Percentiles rank a stretch among this genome's conserved stretches.
phyloP scores from a whole-genome alignment of 139 green algal genomes.

The Picochlorum sp. region DNA sequence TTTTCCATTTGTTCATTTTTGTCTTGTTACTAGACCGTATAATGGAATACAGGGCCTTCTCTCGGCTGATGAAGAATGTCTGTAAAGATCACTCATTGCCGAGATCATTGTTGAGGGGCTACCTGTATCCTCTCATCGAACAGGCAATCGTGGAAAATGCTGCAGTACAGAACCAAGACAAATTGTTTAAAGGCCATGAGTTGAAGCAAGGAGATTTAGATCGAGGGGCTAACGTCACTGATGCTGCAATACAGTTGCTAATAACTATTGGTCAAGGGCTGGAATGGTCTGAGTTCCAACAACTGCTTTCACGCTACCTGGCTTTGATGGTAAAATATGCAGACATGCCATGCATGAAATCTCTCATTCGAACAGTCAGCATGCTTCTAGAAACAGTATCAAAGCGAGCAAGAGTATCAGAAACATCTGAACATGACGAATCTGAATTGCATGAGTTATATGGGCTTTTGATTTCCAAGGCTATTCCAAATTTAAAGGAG shows the following conservation, averaged over 20 bases:
- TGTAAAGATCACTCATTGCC: background rate
- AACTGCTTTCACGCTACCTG: constrained; percentile 49
- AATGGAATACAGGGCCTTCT: too few relatives aligned
- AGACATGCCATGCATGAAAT: constrained; percentile 15
- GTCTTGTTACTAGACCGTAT: too few relatives aligned
- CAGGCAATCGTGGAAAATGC: constrained; percentile 47
- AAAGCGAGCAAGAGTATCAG: background rate
- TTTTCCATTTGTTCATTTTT: too few relatives aligned
- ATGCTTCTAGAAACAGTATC: constrained; percentile 46
- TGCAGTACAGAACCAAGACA: too few relatives aligned
- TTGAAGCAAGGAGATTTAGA: constrained; percentile 37
- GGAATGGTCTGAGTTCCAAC: constrained; percentile 60
- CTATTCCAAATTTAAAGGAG: constrained; percentile 45
- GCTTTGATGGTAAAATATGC: constrained; percentile 33
- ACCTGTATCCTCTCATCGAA: constrained; percentile 55
- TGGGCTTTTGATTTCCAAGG: constrained; percentile 9
- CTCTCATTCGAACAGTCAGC: constrained; percentile 52
- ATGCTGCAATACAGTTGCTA: constrained; percentile 56
- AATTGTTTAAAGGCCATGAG: constrained; percentile 33
- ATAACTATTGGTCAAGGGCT: constrained; percentile 33
- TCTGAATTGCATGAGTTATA: constrained; percentile 9
- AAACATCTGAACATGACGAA: constrained; percentile 63
- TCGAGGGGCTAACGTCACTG: constrained; percentile 49
- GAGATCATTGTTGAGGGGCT: constrained; percentile 34
- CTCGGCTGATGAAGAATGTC: constrained; percentile 6